These are phyloP conservation scores for Trichosporon faecale DNA, from an alignment of 1,284 basidiomycete species.

Conservation along the genomic window DNA sequence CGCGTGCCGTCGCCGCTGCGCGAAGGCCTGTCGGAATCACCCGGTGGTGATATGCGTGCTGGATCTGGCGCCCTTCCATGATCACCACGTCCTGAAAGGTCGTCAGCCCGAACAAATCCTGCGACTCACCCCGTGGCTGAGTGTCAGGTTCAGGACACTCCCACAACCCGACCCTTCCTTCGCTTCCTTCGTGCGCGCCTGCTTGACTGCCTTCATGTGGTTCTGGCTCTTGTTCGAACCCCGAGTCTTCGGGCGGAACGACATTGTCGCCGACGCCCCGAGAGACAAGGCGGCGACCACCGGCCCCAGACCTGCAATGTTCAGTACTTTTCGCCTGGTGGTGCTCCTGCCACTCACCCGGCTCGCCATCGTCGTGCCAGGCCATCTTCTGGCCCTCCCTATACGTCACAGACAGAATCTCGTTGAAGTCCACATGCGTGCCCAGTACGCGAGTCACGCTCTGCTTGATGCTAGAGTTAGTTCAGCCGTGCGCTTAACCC, in stretches of 20 bases:
- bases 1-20: constrained; percentile 41
- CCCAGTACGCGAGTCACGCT: constrained; percentile 26
- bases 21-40: constrained; percentile 39
- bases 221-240: constrained; percentile 11
- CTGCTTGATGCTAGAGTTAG: constrained; percentile 27
- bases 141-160: constrained; percentile 15
- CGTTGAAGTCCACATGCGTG: constrained; percentile 37
- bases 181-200: not conserved
- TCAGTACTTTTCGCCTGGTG: not conserved
- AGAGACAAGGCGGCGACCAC: constrained; percentile 43
- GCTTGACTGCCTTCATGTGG: not conserved
- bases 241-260: constrained; percentile 34
- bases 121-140: constrained; percentile 21
- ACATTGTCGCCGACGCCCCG: constrained; percentile 41
- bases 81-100: constrained; percentile 39
- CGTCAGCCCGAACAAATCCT: not conserved
- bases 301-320: constrained; percentile 37
- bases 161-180: not conserved
- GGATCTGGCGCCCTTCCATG: constrained; percentile 41
- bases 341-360: constrained; percentile 27
- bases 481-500: not conserved
- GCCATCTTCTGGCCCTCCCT: constrained; percentile 50
- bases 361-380: constrained; percentile 50
- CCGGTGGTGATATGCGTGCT: constrained; percentile 39
- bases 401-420: constrained; percentile 46